Evolutionary conservation across 495 filamentous ascomycete species (phyloP), one percentile per base, ranked within the genome.

Genomic region (Talaromyces thailandensis): DNA sequence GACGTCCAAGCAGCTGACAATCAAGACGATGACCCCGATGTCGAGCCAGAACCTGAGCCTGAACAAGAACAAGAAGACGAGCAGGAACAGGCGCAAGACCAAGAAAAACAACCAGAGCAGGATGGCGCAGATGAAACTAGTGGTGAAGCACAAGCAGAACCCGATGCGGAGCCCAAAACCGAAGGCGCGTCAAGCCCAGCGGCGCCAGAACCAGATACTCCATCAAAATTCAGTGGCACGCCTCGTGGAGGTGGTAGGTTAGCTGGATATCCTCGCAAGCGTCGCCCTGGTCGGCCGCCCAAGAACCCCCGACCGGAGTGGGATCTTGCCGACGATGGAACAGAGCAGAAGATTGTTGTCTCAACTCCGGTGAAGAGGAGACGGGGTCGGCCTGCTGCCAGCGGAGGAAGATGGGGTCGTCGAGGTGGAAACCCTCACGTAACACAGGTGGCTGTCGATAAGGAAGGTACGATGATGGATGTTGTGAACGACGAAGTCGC

Each of bases 401-500:
- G 89, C 62, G 90, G 90, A 4, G 85, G 85, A 45, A 76, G 87
- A 60, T 88, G 87, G 76, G 77, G 80, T 35, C 84, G 87, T 56
- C 71, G 76, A 35, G 83, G 89, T 57, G 89, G 88, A 2, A 86
- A 90, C 21, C 86, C 83, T 12, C 90, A 94, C 66, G 75, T 84
- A 21, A 90, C 87, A 0, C 84, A 92, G 63, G 90, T 96, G 31
- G 87, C 91, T 1, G 84, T 96, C 62, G 94, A 98, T 74, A 96
- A 96, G 69, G 93, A 97, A 67, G 94, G 94, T 25, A 96, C 92
- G 58, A 88, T 90, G 76, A 85, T 95, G 77, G 88, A 92, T 70
- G 93, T 98, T 57, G 82, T 92, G 23, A 81, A 96, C 67, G 94
- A 98, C 68, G 94, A 98, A 76, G 88, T 96, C 31, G 88, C 86